phyloP scores from a whole-genome alignment of 73 alveolate species.

The Paramecium octaurelia region DNA sequence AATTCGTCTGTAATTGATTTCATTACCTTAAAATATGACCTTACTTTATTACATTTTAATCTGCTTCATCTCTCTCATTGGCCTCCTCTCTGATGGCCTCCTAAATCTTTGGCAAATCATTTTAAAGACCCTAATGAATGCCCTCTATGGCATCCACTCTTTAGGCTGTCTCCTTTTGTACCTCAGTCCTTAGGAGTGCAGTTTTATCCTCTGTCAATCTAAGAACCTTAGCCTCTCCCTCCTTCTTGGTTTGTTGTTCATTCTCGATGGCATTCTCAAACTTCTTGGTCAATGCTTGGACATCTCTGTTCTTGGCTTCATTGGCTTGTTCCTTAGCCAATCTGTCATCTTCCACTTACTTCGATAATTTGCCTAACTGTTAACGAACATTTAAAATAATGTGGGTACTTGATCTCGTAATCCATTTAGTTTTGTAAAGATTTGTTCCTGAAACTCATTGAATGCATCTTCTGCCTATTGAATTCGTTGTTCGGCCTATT shows the following conservation, averaged over 20 bases:
- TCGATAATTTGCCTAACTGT: slow-evolving; percentile 49
- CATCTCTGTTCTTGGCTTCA: slow-evolving; percentile 66
- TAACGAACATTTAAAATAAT: background rate
- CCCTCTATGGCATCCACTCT: slow-evolving; percentile 59
- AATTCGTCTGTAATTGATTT: slow-evolving; percentile 80
- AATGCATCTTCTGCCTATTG: slow-evolving; percentile 66
- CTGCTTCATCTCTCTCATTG: slow-evolving; percentile 79
- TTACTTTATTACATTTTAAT: slow-evolving; percentile 18
- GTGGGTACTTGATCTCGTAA: slow-evolving; percentile 51
- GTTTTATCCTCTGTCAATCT: slow-evolving; percentile 65
- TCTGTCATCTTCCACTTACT: slow-evolving; percentile 71
- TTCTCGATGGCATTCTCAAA: slow-evolving; percentile 62
- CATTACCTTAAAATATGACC: slow-evolving; percentile 39
- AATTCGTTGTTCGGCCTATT: slow-evolving; percentile 64
- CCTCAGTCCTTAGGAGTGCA: slow-evolving; percentile 44
- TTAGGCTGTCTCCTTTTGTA: slow-evolving; percentile 50
- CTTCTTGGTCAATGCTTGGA: slow-evolving; percentile 55
- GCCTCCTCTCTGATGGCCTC: slow-evolving; percentile 79
- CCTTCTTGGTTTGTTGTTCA: slow-evolving; percentile 64
- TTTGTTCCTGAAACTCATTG: slow-evolving; percentile 63
- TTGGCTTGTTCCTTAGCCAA: slow-evolving; percentile 60
- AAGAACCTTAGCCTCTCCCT: slow-evolving; percentile 58
- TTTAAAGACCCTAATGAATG: slow-evolving; percentile 48
- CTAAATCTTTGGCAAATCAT: slow-evolving; percentile 85
- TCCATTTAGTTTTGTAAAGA: slow-evolving; percentile 41